These are phyloP conservation scores for Naumovozyma baii DNA, from an alignment of 805 yeast genomes.

Conservation along the genomic window DNA sequence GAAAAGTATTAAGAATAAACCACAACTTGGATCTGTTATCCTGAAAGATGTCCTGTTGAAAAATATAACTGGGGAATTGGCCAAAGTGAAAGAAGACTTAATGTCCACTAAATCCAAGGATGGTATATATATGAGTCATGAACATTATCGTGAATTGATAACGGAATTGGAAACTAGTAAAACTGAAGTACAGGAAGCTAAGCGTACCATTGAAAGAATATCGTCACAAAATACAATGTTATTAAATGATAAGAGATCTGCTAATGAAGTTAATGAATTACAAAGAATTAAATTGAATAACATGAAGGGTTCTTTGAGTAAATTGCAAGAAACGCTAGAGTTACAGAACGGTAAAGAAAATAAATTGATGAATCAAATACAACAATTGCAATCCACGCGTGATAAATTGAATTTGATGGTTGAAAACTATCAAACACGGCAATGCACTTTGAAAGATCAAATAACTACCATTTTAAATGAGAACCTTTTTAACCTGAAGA, in stretches of 20 bases:
- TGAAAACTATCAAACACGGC: slow-evolving; percentile 15
- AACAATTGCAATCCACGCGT: slow-evolving; percentile 14
- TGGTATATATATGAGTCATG: slow-evolving; percentile 55
- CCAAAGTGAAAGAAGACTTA: slow-evolving; percentile 46
- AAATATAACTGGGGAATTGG: slow-evolving; percentile 40
- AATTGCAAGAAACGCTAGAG: slow-evolving; percentile 22
- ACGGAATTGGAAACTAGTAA: slow-evolving; percentile 40
- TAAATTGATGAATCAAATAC: slow-evolving; percentile 16
- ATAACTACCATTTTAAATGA: slow-evolving; percentile 18
- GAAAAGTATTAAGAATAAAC: slow-evolving; percentile 63
- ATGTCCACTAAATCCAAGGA: slow-evolving; percentile 53
- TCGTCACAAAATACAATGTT: slow-evolving; percentile 30
- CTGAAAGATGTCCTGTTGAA: slow-evolving; percentile 42
- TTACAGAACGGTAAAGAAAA: slow-evolving; percentile 21
- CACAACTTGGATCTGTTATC: slow-evolving; percentile 54
- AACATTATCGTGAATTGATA: slow-evolving; percentile 45
- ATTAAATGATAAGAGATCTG: slow-evolving; percentile 23
- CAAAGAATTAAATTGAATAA: slow-evolving; percentile 21
- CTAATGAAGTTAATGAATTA: slow-evolving; percentile 20
- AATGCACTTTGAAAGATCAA: slow-evolving; percentile 12
- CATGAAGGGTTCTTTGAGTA: slow-evolving; percentile 17
- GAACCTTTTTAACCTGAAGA: slow-evolving; percentile 13
- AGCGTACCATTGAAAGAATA: slow-evolving; percentile 34
- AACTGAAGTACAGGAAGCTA: slow-evolving; percentile 40
- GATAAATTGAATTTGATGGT: slow-evolving; percentile 16